A percentile compares a stretch with the other conserved stretches of the same genome.
phyloP scores from a whole-genome alignment of 805 yeast species.

The Saturnispora galanensis region DNA sequence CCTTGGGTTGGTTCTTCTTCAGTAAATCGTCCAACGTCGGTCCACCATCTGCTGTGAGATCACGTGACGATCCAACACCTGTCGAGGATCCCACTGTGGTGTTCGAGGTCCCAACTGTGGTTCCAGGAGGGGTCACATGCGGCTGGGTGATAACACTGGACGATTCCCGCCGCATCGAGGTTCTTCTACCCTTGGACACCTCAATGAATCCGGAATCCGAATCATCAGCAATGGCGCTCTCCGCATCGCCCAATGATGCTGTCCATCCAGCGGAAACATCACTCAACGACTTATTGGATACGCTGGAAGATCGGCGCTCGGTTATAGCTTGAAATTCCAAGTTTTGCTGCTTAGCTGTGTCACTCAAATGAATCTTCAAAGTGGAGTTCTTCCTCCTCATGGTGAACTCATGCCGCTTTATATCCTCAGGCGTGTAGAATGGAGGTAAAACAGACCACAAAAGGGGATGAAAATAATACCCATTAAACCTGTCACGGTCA shows the following conservation, averaged over 20 bases:
- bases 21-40: constrained; percentile 5
- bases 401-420: neutral
- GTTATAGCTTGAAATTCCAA: neutral
- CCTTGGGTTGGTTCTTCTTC: neutral
- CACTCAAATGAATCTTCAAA: constrained; percentile 8
- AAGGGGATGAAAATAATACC: constrained; percentile 30
- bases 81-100: too few species aligned
- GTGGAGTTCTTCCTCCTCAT: constrained; percentile 5
- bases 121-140: too few species aligned
- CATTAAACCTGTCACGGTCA: constrained; percentile 31
- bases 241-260: neutral
- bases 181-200: constrained; percentile 25
- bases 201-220: constrained; percentile 23
- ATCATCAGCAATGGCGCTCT: constrained; percentile 14
- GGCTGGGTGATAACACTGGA: neutral
- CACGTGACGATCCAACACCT: too few species aligned
- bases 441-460: constrained; percentile 23
- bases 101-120: too few species aligned
- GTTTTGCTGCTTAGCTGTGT: constrained; percentile 8
- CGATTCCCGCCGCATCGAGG: constrained; percentile 15
- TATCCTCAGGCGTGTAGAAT: constrained; percentile 12
- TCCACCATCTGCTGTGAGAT: neutral
- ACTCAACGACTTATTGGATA: too few species aligned
- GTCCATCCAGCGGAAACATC: too few species aligned
- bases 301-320: neutral